phyloP scores from a whole-genome alignment of 2,329 filamentous ascomycete genomes.

The Herpotrichia juniperi region DNA sequence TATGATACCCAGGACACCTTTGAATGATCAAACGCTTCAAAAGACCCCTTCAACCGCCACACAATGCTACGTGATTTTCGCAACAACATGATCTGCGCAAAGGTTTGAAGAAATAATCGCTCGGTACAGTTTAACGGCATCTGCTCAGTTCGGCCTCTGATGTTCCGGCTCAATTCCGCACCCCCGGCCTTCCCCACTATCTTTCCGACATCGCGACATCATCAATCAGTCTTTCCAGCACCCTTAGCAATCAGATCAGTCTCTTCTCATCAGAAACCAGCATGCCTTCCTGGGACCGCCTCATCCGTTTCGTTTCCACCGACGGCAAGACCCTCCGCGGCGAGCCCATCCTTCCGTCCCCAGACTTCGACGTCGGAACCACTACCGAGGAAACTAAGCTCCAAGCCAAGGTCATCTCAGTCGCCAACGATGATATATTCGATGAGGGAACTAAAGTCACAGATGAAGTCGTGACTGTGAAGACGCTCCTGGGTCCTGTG shows the following conservation, averaged over 20 bases:
- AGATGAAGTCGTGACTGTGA: conserved; percentile 61
- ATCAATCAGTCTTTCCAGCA: not conserved
- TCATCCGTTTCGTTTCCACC: conserved; percentile 61
- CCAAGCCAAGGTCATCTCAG: conserved; percentile 57
- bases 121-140: too few relatives aligned
- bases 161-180: not conserved
- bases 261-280: not conserved
- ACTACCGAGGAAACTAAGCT: conserved; percentile 56
- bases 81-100: too few relatives aligned
- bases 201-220: conserved; percentile 10
- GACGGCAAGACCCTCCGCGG: conserved; percentile 59
- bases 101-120: too few relatives aligned
- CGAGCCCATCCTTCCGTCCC: conserved; percentile 56
- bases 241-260: not conserved
- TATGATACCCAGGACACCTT: conserved; percentile 14
- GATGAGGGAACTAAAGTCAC: conserved; percentile 58
- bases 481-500: conserved; percentile 60
- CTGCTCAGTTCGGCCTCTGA: not conserved
- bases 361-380: conserved; percentile 57
- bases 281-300: conserved; percentile 53
- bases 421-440: conserved; percentile 56
- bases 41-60: not conserved
- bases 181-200: not conserved
- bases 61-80: not conserved
- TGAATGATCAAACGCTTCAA: not conserved